A percentile compares a stretch with the other conserved stretches of the same genome.
These are phyloP conservation scores for Platanus orientalis DNA, from an alignment of 164 flowering plant species.

Conservation along the genomic window DNA sequence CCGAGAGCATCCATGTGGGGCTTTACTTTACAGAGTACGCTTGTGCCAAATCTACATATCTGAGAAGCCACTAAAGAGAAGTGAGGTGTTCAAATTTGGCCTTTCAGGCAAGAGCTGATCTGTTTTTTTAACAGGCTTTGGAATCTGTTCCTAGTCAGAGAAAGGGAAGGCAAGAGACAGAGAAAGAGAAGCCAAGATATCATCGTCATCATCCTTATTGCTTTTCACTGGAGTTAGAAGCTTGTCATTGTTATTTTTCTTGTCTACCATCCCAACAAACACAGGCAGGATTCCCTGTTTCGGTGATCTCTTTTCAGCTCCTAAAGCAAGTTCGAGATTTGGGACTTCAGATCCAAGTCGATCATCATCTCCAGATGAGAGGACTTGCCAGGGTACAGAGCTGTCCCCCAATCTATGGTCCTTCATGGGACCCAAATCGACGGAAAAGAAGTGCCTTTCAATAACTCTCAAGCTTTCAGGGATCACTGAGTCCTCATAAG, in stretches of 20 bases:
- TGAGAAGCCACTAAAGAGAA: conserved; percentile 44
- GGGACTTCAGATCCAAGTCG: conserved; percentile 33
- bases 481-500: conserved; percentile 20
- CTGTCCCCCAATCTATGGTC: conserved; percentile 13
- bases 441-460: conserved; percentile 57
- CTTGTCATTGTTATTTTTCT: conserved; percentile 25
- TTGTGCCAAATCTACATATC: conserved; percentile 25
- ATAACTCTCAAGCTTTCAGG: conserved; percentile 20
- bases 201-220: conserved; percentile 45
- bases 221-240: conserved; percentile 15
- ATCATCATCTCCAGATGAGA: conserved; percentile 30
- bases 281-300: conserved; percentile 32
- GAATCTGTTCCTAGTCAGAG: conserved; percentile 33
- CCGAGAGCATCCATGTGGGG: conserved; percentile 10
- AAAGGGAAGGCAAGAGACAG: conserved; percentile 69
- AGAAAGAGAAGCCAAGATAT: conserved; percentile 53
- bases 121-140: conserved; percentile 27
- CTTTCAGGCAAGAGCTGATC: conserved; percentile 41
- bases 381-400: conserved; percentile 24
- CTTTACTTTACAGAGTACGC: conserved; percentile 23
- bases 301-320: too few species aligned
- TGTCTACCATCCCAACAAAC: conserved; percentile 28
- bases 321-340: conserved; percentile 79
- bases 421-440: conserved; percentile 28
- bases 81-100: conserved; percentile 40